Base-by-base conservation (phyloP, 495 filamentous ascomycete species). In the Venustampulla echinocandica region DNA sequence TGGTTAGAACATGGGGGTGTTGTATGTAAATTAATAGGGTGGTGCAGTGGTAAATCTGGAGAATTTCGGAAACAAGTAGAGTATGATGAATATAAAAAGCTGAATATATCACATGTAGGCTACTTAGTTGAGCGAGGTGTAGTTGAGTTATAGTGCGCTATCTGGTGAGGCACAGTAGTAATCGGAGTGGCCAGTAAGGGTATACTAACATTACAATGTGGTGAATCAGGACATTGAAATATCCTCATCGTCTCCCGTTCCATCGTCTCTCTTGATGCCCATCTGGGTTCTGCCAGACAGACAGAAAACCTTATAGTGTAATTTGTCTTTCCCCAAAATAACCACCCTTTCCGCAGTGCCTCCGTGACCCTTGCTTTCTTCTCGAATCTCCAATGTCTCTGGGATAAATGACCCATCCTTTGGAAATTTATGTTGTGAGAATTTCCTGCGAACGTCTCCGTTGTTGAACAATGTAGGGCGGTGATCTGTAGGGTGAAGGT, bases 361-460 rank as follows among this genome's bases (percentile, higher is more conserved):
- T n/a, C 46, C 54, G 30, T 63, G 20, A n/a, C 10, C 10, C 1
- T 34, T 10, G 3, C 10, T 42, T 24, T 5, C 30, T 14, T 23
- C 38, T 40, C 55, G 66, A 4, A 71, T 57, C 42, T 73, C 70
- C 62, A 78, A 73, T 44, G 64, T 67, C 9, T 61, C 52, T 1
- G 72, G 71, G 1, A 56, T 45, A 38, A 76, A 72, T 7, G 51
- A 54, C 3, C 60, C 52, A 10, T 62, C 52, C 21, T 59, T 49
- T 1, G 65, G 53, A 9, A 73, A 55, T 15, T 18, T 30, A 34
- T 55, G 42, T 14, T 27, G 47, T 2, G 38, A 38, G 22, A 59
- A 53, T 3, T 18, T 32, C 10, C 19, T 11, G 9, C 38, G 2
- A 7, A 54, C 25, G n/a, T 53, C 43, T n/a, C 56, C 44, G 28